Evolutionary conservation across 1,284 basidiomycete species (phyloP).

Genomic region (Heimioporus punctisporus): DNA sequence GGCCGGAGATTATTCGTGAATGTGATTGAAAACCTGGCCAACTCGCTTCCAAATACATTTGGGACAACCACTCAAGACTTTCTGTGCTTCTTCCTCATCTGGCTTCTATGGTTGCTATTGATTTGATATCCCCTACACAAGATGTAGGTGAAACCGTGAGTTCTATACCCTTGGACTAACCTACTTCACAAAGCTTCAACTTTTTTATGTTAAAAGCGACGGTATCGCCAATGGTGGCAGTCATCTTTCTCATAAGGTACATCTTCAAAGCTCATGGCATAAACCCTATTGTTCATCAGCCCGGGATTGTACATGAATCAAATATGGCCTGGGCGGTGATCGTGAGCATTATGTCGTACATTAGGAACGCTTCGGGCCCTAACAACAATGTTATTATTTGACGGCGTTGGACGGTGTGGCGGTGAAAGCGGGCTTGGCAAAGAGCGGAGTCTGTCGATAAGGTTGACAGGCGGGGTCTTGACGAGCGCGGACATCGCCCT

Average conservation of each 20-base stretch:
- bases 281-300: constrained; percentile 78
- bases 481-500: too few relatives aligned
- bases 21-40: constrained; percentile 18
- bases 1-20: not conserved
- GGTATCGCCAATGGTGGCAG: constrained; percentile 71
- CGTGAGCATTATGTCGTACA: constrained; percentile 74
- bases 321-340: constrained; percentile 84
- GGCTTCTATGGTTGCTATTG: constrained; percentile 77
- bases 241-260: constrained; percentile 84
- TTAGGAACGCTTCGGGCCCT: too few relatives aligned
- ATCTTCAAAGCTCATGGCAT: constrained; percentile 81
- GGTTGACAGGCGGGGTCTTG: too few relatives aligned
- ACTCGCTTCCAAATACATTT: constrained; percentile 61
- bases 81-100: constrained; percentile 88
- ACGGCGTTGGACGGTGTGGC: too few relatives aligned
- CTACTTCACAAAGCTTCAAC: constrained; percentile 54
- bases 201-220: constrained; percentile 84
- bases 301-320: constrained; percentile 67
- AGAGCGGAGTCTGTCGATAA: too few relatives aligned
- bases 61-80: constrained; percentile 74
- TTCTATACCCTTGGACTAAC: constrained; percentile 6
- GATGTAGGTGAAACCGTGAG: constrained; percentile 49
- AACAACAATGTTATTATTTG: too few relatives aligned
- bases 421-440: too few relatives aligned
- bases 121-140: constrained; percentile 85